Percentiles rank a stretch among this genome's conserved stretches.
These are phyloP conservation scores for Mycena filopes DNA, from an alignment of 768 basidiomycete genomes.

Conservation along the genomic window DNA sequence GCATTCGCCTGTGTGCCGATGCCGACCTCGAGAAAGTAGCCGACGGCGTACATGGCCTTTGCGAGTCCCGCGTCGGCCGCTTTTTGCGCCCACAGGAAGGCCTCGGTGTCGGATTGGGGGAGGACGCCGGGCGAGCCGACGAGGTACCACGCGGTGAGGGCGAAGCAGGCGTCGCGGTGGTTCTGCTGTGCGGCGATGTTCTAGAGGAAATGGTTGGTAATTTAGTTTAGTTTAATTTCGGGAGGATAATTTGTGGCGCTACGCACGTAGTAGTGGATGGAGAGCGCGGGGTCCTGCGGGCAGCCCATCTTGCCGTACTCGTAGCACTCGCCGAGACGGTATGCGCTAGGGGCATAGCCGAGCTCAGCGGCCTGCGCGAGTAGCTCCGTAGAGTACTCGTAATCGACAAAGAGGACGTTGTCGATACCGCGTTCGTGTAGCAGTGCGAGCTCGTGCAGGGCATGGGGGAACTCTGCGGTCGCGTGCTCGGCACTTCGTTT, in stretches of 20 bases:
- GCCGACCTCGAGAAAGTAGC: constrained; percentile 97
- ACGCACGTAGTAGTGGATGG: constrained; percentile 98
- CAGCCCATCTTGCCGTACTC: constrained; percentile 99
- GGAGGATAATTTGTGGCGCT: constrained; percentile 9
- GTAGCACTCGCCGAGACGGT: constrained; percentile 96
- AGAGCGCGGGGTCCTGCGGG: constrained; percentile 95
- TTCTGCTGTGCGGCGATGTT: constrained; percentile 98
- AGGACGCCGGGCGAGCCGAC: constrained; percentile 98
- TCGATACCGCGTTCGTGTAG: constrained; percentile 98
- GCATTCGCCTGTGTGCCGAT: constrained; percentile 80
- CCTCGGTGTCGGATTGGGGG: constrained; percentile 98
- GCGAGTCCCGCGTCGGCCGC: constrained; percentile 92
- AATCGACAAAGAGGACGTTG: constrained; percentile 96
- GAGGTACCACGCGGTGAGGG: constrained; percentile 98
- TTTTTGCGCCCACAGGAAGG: constrained; percentile 96
- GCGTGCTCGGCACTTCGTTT: constrained; percentile 96
- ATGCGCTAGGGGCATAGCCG: constrained; percentile 95
- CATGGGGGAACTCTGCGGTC: constrained; percentile 96
- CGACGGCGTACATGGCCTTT: constrained; percentile 98
- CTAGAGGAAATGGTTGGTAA: constrained; percentile 53
- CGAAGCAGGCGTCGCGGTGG: constrained; percentile 97
- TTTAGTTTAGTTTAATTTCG: constrained; percentile 1
- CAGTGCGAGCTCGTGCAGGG: constrained; percentile 92
- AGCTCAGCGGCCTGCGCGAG: constrained; percentile 96
- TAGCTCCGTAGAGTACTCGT: constrained; percentile 94